phyloP scores from a whole-genome alignment of 176 grass and related monocot genomes.

The Paspalum notatum region DNA sequence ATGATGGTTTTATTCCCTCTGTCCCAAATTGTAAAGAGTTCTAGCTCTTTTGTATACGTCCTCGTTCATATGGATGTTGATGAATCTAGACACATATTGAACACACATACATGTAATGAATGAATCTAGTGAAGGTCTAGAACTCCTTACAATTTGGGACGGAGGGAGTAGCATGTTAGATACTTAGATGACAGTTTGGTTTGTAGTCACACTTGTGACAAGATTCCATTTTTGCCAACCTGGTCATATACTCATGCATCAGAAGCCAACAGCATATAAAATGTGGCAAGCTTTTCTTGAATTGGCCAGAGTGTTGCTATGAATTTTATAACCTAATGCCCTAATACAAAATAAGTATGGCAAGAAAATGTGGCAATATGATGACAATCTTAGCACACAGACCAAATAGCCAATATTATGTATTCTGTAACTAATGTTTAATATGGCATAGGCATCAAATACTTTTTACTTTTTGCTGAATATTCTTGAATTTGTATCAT shows the following conservation, averaged over 20 bases:
- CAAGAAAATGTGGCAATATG: neutral
- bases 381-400: neutral
- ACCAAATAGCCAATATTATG: neutral
- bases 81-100: too few relatives aligned
- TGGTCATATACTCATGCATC: neutral
- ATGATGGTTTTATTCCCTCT: too few relatives aligned
- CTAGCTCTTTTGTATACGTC: too few relatives aligned
- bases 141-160: too few relatives aligned
- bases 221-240: neutral
- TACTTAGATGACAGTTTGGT: neutral
- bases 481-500: conserved; percentile 39
- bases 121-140: too few relatives aligned
- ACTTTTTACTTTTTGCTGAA: conserved; percentile 7
- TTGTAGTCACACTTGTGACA: neutral
- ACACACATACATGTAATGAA: too few relatives aligned
- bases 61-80: too few relatives aligned
- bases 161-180: too few relatives aligned
- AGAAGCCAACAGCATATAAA: neutral
- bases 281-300: neutral
- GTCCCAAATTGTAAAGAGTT: too few relatives aligned
- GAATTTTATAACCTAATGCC: neutral
- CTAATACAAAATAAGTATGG: neutral
- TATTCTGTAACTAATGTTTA: conserved; percentile 12
- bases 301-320: neutral
- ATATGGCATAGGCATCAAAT: neutral